phyloP scores from a whole-genome alignment of 768 basidiomycete genomes.

The Cytidiella melzeri region DNA sequence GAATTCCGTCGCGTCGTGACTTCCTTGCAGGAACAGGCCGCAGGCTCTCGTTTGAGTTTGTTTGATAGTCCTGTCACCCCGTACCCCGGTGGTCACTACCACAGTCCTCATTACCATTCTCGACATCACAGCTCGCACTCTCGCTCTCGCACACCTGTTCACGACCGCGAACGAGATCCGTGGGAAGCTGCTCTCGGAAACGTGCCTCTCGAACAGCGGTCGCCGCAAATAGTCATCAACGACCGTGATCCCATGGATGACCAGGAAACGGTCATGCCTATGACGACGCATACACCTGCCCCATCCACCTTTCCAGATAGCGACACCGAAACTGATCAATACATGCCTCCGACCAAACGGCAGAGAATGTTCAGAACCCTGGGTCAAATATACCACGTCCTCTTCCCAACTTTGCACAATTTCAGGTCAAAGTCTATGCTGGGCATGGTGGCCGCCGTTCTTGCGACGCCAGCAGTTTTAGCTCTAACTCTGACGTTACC shows the following conservation, averaged over 20 bases:
- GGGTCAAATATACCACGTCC: constrained; percentile 44
- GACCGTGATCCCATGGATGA: constrained; percentile 9
- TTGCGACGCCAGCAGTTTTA: constrained; percentile 86
- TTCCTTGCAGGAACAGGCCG: constrained; percentile 66
- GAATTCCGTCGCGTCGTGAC: constrained; percentile 93
- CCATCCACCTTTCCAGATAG: neutral
- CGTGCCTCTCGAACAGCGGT: constrained; percentile 49
- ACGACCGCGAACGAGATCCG: constrained; percentile 31
- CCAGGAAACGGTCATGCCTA: constrained; percentile 29
- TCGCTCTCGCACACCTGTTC: constrained; percentile 22
- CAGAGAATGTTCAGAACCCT: constrained; percentile 33
- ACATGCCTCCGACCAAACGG: constrained; percentile 33
- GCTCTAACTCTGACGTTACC: constrained; percentile 84
- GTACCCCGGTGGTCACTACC: constrained; percentile 71
- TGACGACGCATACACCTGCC: constrained; percentile 50
- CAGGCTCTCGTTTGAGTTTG: constrained; percentile 47
- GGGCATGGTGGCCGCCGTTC: constrained; percentile 65
- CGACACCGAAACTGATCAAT: constrained; percentile 22
- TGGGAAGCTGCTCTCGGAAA: constrained; percentile 48
- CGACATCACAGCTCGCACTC: constrained; percentile 17
- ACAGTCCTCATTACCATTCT: constrained; percentile 13
- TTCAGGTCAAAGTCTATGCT: constrained; percentile 65
- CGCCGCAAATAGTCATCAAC: constrained; percentile 18
- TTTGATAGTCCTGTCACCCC: constrained; percentile 69
- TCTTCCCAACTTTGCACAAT: constrained; percentile 82